Evolutionary conservation across 805 yeast species (phyloP), one percentile per base, ranked within the genome.

Genomic region (baker's yeast (Saccharomyces cerevisiae)): DNA sequence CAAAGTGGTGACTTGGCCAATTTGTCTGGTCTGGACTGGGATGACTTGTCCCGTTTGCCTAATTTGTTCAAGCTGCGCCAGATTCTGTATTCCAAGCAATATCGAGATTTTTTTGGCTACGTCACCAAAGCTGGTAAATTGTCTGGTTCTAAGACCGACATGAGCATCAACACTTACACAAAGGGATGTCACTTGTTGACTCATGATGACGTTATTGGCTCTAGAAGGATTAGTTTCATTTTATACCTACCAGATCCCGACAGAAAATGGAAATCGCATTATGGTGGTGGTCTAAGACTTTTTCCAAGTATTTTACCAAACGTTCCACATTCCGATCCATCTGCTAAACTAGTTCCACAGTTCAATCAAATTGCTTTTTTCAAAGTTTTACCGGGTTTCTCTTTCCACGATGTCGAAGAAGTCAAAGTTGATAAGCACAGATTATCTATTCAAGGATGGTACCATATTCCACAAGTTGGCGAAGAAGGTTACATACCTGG

Each of bases 361-460:
- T 94, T 94, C 77, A 94, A 94, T 68, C 97, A 94, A 70, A 85
- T 94, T 66, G 97, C 98, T 0, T 89, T 94, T 66, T 94, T 94
- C 76, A 85, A 87, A 4, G 98, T 94, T 13, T 94, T 90, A 66
- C 99, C 99, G 0, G 99, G 99, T 0, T 79, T 85, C 50, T 87
- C 96, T 1, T 94, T 94, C 78, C 99, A 94, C 69, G 99, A 95
- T 63, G 99, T 94, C 11, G 98, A 95, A 72, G 99, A 94, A 69
- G 99, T 95, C 1, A 79, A 85, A 57, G 96, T 84, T 1, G 96
- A 91, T 65, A 88, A 85, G 66, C 96, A 90, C 58, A 79, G 99
- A 65, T 74, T 94, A 36, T 88, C 96, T 0, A 89, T 94, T 56
- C 97, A 94, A 65, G 99, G 99, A 0, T 95, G 99, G 99, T 95